Evolutionary conservation across 2,329 filamentous ascomycete genomes (phyloP), one percentile per base, ranked within the genome.

Genomic region (Emydomyces testavorans): DNA sequence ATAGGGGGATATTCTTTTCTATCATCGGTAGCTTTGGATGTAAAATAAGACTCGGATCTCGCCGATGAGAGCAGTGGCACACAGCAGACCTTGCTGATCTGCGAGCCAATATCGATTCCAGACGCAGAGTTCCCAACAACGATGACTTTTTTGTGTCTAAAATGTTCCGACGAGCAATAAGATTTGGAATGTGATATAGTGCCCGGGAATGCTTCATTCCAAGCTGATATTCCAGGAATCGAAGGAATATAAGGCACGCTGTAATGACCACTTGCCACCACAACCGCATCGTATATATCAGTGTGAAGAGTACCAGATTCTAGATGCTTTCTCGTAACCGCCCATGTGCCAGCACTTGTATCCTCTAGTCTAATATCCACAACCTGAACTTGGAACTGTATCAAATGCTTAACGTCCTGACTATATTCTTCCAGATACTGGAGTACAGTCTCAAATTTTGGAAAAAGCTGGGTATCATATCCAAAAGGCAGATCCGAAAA

Each of bases 51-150:
- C 67, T 75, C 58, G 59, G 71, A 65, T 68, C 75, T 62, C 65
- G 77, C 57, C 68, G 83, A 67, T 71, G 85, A 53, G n/a, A 90
- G 65, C 1, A 92, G 65, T 8, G 79, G 80, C 1, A 66, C 65
- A 52, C 69, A 65, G 59, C 78, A 80, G 29, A 79, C 71, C 4
- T 68, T 60, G 42, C 74, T 76, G 56, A 95, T 83, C 61, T 95
- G 90, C 1, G 73, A 68, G 13, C 82, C 82, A 56, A 96, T 86
- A 59, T 96, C 90, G 13, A 87, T 67, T 0, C 87, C 90, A 0
- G 86, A 94, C 0, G 88, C 83, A 0, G 83, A 83, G 57, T 86
- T 92, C 7, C 90, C 90, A 0, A 95, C 79, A 0, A 95, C 75
- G 4, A 95, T 65, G 8, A 92, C 84, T 63, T 85, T 93, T 62